phyloP scores from a whole-genome alignment of 177 flowering plant species.

The Vitis hybrid region DNA sequence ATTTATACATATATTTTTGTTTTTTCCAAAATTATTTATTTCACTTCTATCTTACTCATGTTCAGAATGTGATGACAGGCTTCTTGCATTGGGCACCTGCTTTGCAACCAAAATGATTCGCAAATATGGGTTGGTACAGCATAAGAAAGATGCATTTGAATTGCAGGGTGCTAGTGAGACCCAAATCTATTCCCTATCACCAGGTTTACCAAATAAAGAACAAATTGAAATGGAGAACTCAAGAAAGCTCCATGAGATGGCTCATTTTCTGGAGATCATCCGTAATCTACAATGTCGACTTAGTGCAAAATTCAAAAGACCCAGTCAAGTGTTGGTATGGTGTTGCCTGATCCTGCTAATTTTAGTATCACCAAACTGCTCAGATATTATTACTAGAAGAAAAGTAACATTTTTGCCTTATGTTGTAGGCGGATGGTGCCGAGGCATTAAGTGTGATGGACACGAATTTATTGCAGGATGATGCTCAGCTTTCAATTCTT shows the following conservation, averaged over 20 bases:
- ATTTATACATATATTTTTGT: background rate
- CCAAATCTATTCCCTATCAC: constrained; percentile 19
- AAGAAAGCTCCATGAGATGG: constrained; percentile 68
- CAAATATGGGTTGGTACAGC: constrained; percentile 58
- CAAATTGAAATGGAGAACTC: constrained; percentile 23
- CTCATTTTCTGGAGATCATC: constrained; percentile 70
- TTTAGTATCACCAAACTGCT: background rate
- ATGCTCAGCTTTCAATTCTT: constrained; percentile 32
- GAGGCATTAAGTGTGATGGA: constrained; percentile 26
- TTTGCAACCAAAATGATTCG: constrained; percentile 85
- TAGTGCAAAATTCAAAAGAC: constrained; percentile 47
- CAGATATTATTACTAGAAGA: background rate
- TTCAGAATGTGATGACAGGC: constrained; percentile 47
- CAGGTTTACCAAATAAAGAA: constrained; percentile 23
- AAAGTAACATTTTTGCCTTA: constrained; percentile 2
- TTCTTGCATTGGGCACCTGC: constrained; percentile 64
- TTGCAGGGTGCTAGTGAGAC: constrained; percentile 18
- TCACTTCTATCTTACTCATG: constrained; percentile 7
- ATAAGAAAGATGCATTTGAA: constrained; percentile 29
- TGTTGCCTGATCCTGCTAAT: background rate
- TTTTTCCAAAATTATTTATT: constrained; percentile 1
- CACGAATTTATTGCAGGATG: constrained; percentile 33
- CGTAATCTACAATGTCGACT: constrained; percentile 69
- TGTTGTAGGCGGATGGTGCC: constrained; percentile 48
- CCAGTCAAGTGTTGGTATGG: constrained; percentile 59